Conservation (phyloP, 2,329 filamentous ascomycete genomes). For the Aspergillus pseudoviridinutans region DNA sequence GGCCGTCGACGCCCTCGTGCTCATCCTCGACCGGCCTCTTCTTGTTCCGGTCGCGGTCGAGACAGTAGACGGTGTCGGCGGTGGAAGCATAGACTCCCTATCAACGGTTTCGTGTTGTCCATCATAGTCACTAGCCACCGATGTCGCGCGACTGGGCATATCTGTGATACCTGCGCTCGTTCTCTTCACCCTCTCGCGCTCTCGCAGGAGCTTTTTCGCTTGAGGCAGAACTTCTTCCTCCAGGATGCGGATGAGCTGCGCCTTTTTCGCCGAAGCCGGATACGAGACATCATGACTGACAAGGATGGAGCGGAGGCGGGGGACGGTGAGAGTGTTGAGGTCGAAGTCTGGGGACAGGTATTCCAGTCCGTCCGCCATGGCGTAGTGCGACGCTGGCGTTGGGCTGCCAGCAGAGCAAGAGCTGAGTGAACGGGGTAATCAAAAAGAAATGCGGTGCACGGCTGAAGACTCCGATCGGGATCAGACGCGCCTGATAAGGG, state of each 20-base stretch:
- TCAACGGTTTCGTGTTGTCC: conserved; percentile 57
- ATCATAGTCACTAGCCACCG: conserved; percentile 56
- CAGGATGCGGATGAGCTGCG: conserved; percentile 80
- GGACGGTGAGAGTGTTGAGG: conserved; percentile 75
- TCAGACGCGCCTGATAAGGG: background rate
- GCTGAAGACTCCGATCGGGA: background rate
- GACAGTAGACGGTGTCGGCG: conserved; percentile 46
- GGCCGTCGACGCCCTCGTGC: conserved; percentile 43
- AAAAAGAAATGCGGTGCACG: background rate
- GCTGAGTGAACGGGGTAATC: background rate
- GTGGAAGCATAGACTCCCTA: conserved; percentile 43
- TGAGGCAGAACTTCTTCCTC: conserved; percentile 73
- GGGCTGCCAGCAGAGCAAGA: conserved; percentile 1
- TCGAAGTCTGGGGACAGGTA: conserved; percentile 89
- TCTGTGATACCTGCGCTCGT: conserved; percentile 80
- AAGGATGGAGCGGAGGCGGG: conserved; percentile 83
- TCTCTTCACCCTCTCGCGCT: conserved; percentile 74
- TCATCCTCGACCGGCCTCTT: conserved; percentile 50
- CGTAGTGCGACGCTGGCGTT: conserved; percentile 7
- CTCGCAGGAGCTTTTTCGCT: conserved; percentile 69
- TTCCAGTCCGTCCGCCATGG: conserved; percentile 60
- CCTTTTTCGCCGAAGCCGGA: conserved; percentile 86
- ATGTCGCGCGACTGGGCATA: conserved; percentile 63
- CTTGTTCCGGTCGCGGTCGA: conserved; percentile 53
- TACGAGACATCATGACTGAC: conserved; percentile 84